phyloP scores from a whole-genome alignment of 768 basidiomycete genomes.

The Tylopilus plumbeoviolaceoides region DNA sequence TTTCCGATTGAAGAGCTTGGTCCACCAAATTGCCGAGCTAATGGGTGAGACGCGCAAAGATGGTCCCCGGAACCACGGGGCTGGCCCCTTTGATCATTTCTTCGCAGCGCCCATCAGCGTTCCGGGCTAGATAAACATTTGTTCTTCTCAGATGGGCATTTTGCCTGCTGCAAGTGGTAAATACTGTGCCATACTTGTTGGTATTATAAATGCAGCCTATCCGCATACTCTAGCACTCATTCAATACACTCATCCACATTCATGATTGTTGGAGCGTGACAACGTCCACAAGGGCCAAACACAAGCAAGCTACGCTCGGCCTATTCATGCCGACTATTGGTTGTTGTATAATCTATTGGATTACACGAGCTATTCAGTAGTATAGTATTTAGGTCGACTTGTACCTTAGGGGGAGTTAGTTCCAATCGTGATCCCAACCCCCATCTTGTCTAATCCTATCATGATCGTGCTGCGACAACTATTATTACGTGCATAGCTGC shows the following conservation, averaged over 20 bases:
- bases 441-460: too few relatives aligned
- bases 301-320: too few relatives aligned
- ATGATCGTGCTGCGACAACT: too few relatives aligned
- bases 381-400: too few relatives aligned
- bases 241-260: not conserved
- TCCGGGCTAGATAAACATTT: not conserved
- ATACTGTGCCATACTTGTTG: not conserved
- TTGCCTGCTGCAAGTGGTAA: not conserved
- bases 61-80: not conserved
- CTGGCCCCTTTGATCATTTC: conserved; percentile 44
- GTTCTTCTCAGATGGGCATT: not conserved
- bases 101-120: conserved; percentile 34
- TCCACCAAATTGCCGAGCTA: conserved; percentile 45
- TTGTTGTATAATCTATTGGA: too few relatives aligned
- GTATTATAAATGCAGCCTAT: not conserved
- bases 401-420: too few relatives aligned
- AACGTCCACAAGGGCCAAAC: too few relatives aligned
- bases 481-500: too few relatives aligned
- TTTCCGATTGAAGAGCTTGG: conserved; percentile 56
- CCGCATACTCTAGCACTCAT: not conserved
- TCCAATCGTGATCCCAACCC: too few relatives aligned
- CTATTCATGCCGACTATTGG: too few relatives aligned
- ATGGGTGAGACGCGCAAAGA: conserved; percentile 40
- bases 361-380: too few relatives aligned
- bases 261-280: too few relatives aligned